Conservation (phyloP, 257 asterid species). For the Ocimum tenuiflorum region DNA sequence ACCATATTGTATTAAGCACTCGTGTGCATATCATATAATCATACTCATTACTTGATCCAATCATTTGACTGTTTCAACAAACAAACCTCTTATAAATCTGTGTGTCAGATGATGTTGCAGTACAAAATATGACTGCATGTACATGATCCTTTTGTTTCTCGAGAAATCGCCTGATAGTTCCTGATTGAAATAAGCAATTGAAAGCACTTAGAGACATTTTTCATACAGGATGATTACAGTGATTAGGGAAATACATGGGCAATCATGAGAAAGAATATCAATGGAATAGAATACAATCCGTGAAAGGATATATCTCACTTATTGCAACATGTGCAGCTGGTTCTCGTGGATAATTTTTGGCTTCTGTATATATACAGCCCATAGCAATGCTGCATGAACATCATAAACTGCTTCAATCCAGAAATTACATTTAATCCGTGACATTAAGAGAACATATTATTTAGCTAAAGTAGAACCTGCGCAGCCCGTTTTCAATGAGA, state of each 20-base stretch:
- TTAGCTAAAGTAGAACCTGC: slow-evolving; percentile 43
- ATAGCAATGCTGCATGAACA: slow-evolving; percentile 70
- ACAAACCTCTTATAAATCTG: slow-evolving; percentile 89
- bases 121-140: slow-evolving; percentile 72
- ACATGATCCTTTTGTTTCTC: slow-evolving; percentile 87
- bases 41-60: slow-evolving; percentile 1
- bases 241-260: background rate
- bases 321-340: slow-evolving; percentile 99
- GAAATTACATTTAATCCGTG: slow-evolving; percentile 9
- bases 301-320: slow-evolving; percentile 39
- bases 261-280: background rate
- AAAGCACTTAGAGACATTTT: slow-evolving; percentile 5
- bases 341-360: slow-evolving; percentile 94
- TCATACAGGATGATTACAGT: background rate
- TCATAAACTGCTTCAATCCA: slow-evolving; percentile 8
- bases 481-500: slow-evolving; percentile 50
- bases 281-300: background rate
- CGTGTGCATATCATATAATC: background rate
- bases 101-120: slow-evolving; percentile 67
- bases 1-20: background rate
- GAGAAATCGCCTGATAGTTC: slow-evolving; percentile 84
- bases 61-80: background rate
- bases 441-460: slow-evolving; percentile 9
- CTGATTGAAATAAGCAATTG: slow-evolving; percentile 28
- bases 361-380: slow-evolving; percentile 88